Conservation (phyloP, 164 flowering plant species). For the Vitis labrusca region DNA sequence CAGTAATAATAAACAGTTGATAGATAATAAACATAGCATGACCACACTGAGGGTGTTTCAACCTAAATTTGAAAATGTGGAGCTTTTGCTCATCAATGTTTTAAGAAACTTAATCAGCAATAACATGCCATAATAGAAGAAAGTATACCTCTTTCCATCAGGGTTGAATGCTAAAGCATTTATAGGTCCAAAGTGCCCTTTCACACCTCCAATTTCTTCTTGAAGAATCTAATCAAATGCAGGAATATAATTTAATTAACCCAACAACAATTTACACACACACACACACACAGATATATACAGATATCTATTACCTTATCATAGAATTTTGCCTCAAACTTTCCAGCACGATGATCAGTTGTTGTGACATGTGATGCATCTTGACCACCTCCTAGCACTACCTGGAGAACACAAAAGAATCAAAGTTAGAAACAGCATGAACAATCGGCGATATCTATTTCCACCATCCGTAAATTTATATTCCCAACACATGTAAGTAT, state of each 20-base stretch:
- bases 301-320: constrained; percentile 55
- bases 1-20: too few relatives aligned
- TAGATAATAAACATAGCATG: too few relatives aligned
- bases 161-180: constrained; percentile 95
- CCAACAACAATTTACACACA: background rate
- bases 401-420: constrained; percentile 34
- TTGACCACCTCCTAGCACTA: constrained; percentile 98
- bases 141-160: constrained; percentile 78
- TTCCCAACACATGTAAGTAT: too few relatives aligned
- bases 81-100: background rate
- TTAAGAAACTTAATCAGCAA: background rate
- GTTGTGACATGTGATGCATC: constrained; percentile 87
- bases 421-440: too few relatives aligned
- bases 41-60: too few relatives aligned
- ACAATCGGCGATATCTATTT: too few relatives aligned
- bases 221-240: constrained; percentile 57
- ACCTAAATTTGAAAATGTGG: background rate
- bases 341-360: constrained; percentile 96
- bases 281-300: background rate
- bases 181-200: constrained; percentile 96
- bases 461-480: too few relatives aligned
- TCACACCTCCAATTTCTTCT: constrained; percentile 95
- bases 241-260: too few relatives aligned
- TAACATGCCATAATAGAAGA: background rate
- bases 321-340: constrained; percentile 91